Base-by-base conservation (phyloP, 2,329 filamentous ascomycete genomes). In the Stagonosporopsis rhizophila region DNA sequence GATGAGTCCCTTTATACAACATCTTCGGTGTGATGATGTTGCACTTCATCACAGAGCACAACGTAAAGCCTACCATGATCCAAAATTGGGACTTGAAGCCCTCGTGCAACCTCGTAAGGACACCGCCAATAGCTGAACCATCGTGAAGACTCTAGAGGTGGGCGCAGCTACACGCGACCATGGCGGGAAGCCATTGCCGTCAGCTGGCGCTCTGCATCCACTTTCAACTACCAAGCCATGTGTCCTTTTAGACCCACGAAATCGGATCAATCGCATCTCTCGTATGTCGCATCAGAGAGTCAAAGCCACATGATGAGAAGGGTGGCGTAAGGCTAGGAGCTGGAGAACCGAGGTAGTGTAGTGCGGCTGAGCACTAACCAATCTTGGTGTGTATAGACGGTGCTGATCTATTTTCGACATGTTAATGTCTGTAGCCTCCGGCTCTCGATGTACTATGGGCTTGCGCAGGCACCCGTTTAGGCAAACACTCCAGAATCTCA, bases 311-410 rank as follows among this genome's bases (percentile, higher is more conserved):
- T 52, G 27, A 52, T 52, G 34, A 34, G 6, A 17, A 34, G 15
- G n/a, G 42, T 40, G 41, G 42, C 35, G 34, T 32, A 27, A 19
- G 17, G 37, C 44, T 32, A 38, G 23, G 28, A 47, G 20, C 44
- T 30, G 44, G 28, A 27, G 23, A 47, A n/a, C 37, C 28, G 30
- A 17, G 19, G 5, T 27, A 9, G 25, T 4, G 30, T n/a, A 20
- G 39, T 54, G 51, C 44, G 51, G 51, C 51, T 44, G 44, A 48
- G 15, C 23, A 38, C 44, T 54, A 54, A 38, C 44, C 44, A 12
- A 3, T 25, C 2, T 19, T 8, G 37, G 44, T 3, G 37, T 35
- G 22, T 30, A 19, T 28, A 42, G 30, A 47, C 42, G 50, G 50
- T 47, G 20, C 12, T 28, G 44, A 48, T 38, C 44, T 54, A 48